Percentiles rank a stretch among this genome's conserved stretches.
phyloP scores from a whole-genome alignment of 306 rosid genomes.

The Abrus pulchellus region DNA sequence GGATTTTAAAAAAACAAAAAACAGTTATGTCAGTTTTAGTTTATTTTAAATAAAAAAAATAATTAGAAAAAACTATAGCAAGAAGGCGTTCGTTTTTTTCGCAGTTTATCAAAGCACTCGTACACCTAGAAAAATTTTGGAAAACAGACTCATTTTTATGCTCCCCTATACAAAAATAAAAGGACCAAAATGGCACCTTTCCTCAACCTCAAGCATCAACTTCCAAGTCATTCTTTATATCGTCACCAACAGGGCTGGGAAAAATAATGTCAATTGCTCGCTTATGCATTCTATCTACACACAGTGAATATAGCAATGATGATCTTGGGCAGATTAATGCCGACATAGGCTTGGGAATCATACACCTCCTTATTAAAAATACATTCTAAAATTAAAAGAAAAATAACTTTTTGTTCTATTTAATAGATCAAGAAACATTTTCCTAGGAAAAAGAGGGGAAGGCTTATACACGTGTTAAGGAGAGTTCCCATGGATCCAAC shows the following conservation, averaged over 20 bases:
- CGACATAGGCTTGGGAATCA: no score
- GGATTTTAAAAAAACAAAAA: not conserved
- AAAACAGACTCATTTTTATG: not conserved
- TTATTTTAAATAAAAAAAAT: not conserved
- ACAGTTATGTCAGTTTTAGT: not conserved
- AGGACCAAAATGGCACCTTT: not conserved
- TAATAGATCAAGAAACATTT: not conserved
- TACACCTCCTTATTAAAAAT: no score
- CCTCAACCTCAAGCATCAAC: constrained; percentile 5
- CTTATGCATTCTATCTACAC: not conserved
- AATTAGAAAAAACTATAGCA: no score
- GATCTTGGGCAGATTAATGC: no score
- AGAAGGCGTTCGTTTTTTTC: no score
- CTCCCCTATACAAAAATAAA: not conserved
- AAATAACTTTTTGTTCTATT: no score
- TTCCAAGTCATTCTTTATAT: not conserved
- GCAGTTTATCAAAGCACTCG: no score
- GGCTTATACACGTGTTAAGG: not conserved
- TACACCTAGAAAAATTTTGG: not conserved
- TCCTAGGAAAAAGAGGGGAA: not conserved
- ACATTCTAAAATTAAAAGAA: no score
- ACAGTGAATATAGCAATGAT: no score
- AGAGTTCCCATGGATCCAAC: not conserved
- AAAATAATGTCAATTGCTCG: not conserved
- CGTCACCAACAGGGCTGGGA: not conserved